Percentiles rank a stretch among this genome's conserved stretches.
These are phyloP conservation scores for Telopea speciosissima DNA, from an alignment of 177 flowering plant species.

Conservation along the genomic window DNA sequence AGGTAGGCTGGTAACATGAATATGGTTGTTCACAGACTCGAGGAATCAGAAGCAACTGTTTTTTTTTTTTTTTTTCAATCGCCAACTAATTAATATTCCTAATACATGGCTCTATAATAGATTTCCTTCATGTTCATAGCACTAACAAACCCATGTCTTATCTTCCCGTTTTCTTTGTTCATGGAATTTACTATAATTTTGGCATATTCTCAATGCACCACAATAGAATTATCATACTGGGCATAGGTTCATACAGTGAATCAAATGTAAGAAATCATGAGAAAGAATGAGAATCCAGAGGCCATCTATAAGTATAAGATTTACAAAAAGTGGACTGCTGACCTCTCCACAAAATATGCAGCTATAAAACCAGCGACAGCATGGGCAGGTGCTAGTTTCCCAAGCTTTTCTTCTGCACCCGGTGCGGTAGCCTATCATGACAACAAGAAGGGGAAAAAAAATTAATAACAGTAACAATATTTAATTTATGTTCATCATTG, in stretches of 20 bases:
- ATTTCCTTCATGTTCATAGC: too few relatives aligned
- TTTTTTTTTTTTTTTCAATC: too few relatives aligned
- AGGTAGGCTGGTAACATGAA: too few relatives aligned
- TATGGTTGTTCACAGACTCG: too few relatives aligned
- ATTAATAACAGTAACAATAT: too few relatives aligned
- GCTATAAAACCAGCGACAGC: constrained; percentile 75
- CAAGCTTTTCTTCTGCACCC: constrained; percentile 73
- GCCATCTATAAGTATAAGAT: background rate
- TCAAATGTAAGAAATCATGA: background rate
- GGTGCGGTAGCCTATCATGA: constrained; percentile 81
- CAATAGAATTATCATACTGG: too few relatives aligned
- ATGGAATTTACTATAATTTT: background rate
- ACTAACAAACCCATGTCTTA: background rate
- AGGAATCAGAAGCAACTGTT: too few relatives aligned
- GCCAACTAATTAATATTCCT: too few relatives aligned
- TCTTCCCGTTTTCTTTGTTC: background rate
- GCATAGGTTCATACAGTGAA: background rate
- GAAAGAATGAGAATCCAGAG: background rate
- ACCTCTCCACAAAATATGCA: constrained; percentile 86
- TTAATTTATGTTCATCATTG: background rate
- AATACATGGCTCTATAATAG: too few relatives aligned
- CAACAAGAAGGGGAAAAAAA: background rate
- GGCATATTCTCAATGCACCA: background rate
- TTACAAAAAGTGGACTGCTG: constrained; percentile 11
- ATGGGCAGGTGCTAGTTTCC: constrained; percentile 87